phyloP scores from a whole-genome alignment of 2,329 filamentous ascomycete genomes.

The Apiospora rasikravindrae region DNA sequence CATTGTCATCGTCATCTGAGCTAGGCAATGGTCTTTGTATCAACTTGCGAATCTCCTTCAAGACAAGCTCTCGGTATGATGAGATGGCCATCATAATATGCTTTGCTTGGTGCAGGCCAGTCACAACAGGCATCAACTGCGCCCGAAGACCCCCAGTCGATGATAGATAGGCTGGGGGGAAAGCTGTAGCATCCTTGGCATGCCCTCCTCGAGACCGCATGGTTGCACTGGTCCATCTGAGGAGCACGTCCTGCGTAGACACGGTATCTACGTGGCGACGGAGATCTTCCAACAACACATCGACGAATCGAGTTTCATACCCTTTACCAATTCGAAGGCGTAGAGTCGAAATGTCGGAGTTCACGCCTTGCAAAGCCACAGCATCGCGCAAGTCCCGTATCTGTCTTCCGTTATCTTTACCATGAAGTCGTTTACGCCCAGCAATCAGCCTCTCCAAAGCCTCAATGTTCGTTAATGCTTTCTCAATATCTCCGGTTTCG shows the following conservation, averaged over 20 bases:
- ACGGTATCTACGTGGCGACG: conserved; percentile 79
- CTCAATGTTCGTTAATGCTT: conserved; percentile 79
- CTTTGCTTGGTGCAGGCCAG: conserved; percentile 80
- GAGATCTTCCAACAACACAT: conserved; percentile 78
- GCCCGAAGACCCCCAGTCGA: conserved; percentile 73
- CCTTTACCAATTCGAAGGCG: conserved; percentile 83
- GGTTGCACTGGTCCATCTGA: conserved; percentile 82
- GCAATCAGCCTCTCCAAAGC: conserved; percentile 79
- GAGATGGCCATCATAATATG: conserved; percentile 82
- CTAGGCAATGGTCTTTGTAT: conserved; percentile 87
- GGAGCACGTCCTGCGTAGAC: conserved; percentile 73
- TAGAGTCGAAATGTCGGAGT: conserved; percentile 75
- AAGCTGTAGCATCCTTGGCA: conserved; percentile 67
- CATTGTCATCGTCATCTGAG: conserved; percentile 91
- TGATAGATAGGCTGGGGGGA: conserved; percentile 76
- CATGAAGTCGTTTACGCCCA: conserved; percentile 51
- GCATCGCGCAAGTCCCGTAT: conserved; percentile 76
- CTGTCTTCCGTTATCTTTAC: conserved; percentile 39
- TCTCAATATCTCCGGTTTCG: conserved; percentile 81
- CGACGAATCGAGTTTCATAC: conserved; percentile 82
- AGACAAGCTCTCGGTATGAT: conserved; percentile 80
- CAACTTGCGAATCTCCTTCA: conserved; percentile 84
- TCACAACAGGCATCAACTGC: conserved; percentile 72
- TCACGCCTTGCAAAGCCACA: conserved; percentile 79
- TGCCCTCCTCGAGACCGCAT: conserved; percentile 73